Percentiles rank a stretch among this genome's conserved stretches.
Conservation (phyloP, 208 protist species). For the Acanthamoeba royreba region DNA sequence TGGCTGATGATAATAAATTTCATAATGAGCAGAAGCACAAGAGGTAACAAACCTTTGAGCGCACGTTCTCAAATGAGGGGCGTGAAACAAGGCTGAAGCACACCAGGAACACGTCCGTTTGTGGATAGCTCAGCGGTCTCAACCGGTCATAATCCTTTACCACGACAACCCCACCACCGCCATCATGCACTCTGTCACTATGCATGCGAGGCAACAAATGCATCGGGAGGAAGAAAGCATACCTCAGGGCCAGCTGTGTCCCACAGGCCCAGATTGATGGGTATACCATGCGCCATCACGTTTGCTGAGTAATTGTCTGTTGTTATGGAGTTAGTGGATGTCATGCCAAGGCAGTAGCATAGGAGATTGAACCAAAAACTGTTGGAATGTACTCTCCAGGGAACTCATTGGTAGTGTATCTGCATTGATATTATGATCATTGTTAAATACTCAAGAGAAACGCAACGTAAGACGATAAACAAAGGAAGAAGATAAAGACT, state of each 20-base stretch:
- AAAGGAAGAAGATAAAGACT: no score
- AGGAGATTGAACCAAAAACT: neutral
- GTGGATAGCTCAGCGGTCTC: slow-evolving; percentile 85
- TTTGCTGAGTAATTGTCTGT: slow-evolving; percentile 76
- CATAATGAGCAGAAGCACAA: neutral
- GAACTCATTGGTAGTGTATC: slow-evolving; percentile 29
- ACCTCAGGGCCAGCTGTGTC: slow-evolving; percentile 61
- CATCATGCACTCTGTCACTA: neutral
- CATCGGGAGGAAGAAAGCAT: neutral
- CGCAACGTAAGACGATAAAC: no score
- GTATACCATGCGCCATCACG: slow-evolving; percentile 73
- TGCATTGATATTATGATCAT: no score
- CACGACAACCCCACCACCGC: slow-evolving; percentile 48
- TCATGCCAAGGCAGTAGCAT: neutral
- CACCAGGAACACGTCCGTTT: slow-evolving; percentile 84
- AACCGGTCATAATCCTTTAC: slow-evolving; percentile 71
- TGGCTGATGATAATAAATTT: neutral
- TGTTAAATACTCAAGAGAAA: no score
- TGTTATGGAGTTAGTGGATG: slow-evolving; percentile 60
- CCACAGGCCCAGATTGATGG: slow-evolving; percentile 75
- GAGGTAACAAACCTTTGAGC: slow-evolving; percentile 22
- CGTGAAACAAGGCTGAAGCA: slow-evolving; percentile 79
- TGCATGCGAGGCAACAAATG: neutral
- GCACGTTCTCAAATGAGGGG: slow-evolving; percentile 80
- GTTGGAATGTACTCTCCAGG: neutral